Evolutionary conservation across 768 basidiomycete genomes (phyloP), one percentile per base, ranked within the genome.

Genomic region (Trametes sanguinea): DNA sequence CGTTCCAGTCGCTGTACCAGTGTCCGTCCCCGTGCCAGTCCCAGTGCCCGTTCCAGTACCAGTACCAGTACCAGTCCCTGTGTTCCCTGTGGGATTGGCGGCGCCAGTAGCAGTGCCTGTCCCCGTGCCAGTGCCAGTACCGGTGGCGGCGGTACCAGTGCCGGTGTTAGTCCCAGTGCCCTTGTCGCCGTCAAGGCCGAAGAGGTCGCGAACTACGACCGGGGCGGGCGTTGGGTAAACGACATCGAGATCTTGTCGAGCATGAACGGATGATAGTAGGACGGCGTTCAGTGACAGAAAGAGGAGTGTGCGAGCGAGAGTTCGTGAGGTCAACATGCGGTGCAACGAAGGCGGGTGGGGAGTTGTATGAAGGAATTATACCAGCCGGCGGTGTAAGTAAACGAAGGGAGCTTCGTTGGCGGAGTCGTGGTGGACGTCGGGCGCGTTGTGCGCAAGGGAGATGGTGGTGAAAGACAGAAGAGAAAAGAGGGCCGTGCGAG

Each of bases 231-330:
- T 46, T 7, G 63, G 50, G 16, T 52, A 33, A 10, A 47, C 58
- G 47, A 60, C 35, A 14, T 45, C 63, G 32, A 30, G 62, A 39
- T 68, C 62, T 32, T 66, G 48, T 29, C 40, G 72, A 59, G 64
- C 73, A 46, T 65, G 70, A 48, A 68, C 54, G 14, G 66, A 64
- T 40, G 68, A 71, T 54, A 73, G 62, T 14, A 76, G 58, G 43
- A 73, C 42, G 45, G 68, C 70, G 35, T 71, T 71, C 29, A 72
- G 66, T 6, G 69, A 51, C 33, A 73, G 67, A 27, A 79, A 51
- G 32, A 76, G 52, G 33, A 78, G 65, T 54, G 63, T 65, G 42
- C 62, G 66, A 30, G 54, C 61, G 57, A 65, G 46, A 46, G 64
- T 63, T 59, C 71, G 68, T 61, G 63, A 67, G 63, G 57, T 63